These are phyloP conservation scores for Vitis hybrid DNA, from an alignment of 177 flowering plant species.

Conservation along the genomic window DNA sequence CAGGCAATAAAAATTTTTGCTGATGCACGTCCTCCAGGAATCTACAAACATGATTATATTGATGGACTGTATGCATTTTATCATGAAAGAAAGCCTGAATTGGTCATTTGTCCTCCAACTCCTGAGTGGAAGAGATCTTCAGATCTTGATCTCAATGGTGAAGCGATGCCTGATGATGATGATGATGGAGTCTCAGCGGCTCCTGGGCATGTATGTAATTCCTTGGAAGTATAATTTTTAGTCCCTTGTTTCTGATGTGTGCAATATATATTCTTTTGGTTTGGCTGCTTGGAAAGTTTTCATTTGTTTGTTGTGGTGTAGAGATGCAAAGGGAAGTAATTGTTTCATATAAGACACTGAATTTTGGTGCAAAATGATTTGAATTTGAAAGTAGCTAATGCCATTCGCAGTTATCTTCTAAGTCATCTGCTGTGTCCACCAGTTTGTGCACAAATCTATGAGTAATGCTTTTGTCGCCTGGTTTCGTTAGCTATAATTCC, in stretches of 20 bases:
- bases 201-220: slow-evolving; percentile 47
- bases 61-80: slow-evolving; percentile 81
- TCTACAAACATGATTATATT: slow-evolving; percentile 88
- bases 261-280: too few species aligned
- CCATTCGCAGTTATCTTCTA: neutral
- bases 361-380: neutral
- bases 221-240: neutral
- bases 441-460: too few species aligned
- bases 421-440: too few species aligned
- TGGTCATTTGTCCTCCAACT: slow-evolving; percentile 69
- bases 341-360: neutral
- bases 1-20: slow-evolving; percentile 82
- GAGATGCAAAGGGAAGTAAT: neutral
- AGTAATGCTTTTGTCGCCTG: too few species aligned
- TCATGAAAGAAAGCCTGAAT: slow-evolving; percentile 85
- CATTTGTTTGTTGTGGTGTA: neutral
- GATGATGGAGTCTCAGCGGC: slow-evolving; percentile 69
- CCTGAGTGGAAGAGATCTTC: slow-evolving; percentile 97
- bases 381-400: neutral
- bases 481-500: too few species aligned
- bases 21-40: slow-evolving; percentile 94
- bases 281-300: neutral
- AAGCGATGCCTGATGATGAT: slow-evolving; percentile 83
- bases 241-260: neutral
- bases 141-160: slow-evolving; percentile 95